Conservation (phyloP, 2,329 filamentous ascomycete genomes). For the Aspergillus novofumigatus region DNA sequence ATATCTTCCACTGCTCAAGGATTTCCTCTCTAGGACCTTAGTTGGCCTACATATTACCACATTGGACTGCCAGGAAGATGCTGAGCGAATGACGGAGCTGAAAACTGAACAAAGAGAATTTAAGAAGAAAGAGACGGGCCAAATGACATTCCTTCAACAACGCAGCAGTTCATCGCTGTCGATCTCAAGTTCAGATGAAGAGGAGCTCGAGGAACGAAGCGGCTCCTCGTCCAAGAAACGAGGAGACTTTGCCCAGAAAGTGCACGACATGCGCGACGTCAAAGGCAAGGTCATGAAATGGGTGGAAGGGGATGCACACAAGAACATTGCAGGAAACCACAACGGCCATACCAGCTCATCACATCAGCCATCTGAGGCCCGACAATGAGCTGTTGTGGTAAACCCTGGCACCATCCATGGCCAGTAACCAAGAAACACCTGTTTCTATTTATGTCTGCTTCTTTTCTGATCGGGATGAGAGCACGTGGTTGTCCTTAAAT, state of each 20-base stretch:
- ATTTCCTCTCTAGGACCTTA: slow-evolving; percentile 68
- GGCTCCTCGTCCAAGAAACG: slow-evolving; percentile 21
- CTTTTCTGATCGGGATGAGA: no score
- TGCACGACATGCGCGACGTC: slow-evolving; percentile 36
- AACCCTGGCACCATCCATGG: neutral
- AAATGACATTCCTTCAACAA: slow-evolving; percentile 53
- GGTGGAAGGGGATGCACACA: slow-evolving; percentile 28
- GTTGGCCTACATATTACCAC: slow-evolving; percentile 70
- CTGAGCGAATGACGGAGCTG: slow-evolving; percentile 66
- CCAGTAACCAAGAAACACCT: neutral
- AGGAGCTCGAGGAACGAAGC: slow-evolving; percentile 49
- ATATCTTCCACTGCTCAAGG: slow-evolving; percentile 65
- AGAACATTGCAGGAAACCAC: neutral
- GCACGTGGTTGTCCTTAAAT: neutral
- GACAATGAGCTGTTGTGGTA: neutral
- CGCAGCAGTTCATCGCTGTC: slow-evolving; percentile 45
- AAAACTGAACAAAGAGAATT: slow-evolving; percentile 70
- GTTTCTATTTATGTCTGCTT: no score
- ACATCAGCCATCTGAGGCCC: neutral
- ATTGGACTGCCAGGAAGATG: slow-evolving; percentile 69
- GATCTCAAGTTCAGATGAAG: slow-evolving; percentile 54
- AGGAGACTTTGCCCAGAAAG: slow-evolving; percentile 24
- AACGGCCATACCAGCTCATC: neutral
- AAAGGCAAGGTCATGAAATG: slow-evolving; percentile 35
- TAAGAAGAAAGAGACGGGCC: slow-evolving; percentile 62